Percentiles rank a stretch among this genome's conserved stretches.
Conservation (phyloP, 306 rosid species). For the Hylodesmum podocarpum region DNA sequence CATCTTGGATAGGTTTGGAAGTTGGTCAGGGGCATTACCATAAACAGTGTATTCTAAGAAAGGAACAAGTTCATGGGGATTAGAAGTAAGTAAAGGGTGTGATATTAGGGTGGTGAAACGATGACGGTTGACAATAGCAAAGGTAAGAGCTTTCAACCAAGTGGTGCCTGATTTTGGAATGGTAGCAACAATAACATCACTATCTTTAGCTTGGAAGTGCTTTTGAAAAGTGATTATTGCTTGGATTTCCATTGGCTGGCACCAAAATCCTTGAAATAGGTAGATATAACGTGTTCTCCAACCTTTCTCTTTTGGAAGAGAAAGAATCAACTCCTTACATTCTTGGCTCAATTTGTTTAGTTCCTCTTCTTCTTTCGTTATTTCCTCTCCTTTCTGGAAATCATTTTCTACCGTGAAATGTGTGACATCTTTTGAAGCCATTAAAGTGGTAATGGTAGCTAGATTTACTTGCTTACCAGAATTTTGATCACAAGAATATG, state of each 20-base stretch:
- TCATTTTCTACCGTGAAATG: neutral
- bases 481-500: too few species aligned
- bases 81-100: slow-evolving; percentile 41
- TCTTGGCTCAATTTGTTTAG: slow-evolving; percentile 24
- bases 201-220: too few species aligned
- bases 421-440: neutral
- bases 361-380: neutral
- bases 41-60: slow-evolving; percentile 48
- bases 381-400: too few species aligned
- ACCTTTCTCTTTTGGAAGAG: neutral
- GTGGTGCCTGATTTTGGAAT: slow-evolving; percentile 60
- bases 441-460: too few species aligned
- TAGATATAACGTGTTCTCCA: neutral
- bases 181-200: slow-evolving; percentile 36
- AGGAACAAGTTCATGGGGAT: slow-evolving; percentile 35
- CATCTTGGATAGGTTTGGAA: too few species aligned
- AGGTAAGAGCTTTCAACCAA: slow-evolving; percentile 54
- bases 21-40: too few species aligned
- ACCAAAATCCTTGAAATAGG: slow-evolving; percentile 49
- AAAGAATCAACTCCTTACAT: slow-evolving; percentile 32
- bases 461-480: too few species aligned
- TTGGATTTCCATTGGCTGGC: slow-evolving; percentile 38
- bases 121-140: slow-evolving; percentile 34
- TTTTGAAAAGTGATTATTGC: slow-evolving; percentile 28
- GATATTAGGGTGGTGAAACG: neutral